Conservation (phyloP, 2,329 filamentous ascomycete species). For the Monosporascus sp. region DNA sequence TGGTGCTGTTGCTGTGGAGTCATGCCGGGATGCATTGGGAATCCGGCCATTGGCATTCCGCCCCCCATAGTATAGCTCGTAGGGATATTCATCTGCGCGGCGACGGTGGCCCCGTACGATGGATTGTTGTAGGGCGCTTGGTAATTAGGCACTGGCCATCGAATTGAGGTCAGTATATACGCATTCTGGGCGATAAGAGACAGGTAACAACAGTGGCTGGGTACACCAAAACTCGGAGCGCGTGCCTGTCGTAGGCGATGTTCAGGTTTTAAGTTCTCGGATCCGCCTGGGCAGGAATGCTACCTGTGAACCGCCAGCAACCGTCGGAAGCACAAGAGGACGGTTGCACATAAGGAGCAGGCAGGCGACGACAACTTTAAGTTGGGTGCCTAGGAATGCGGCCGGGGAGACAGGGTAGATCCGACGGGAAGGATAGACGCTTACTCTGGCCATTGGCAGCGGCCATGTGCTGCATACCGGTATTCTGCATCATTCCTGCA, state of each 20-base stretch:
- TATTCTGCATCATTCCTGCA: slow-evolving; percentile 59
- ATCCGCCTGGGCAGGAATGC: slow-evolving; percentile 5
- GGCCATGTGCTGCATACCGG: slow-evolving; percentile 54
- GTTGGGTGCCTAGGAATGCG: slow-evolving; percentile 7
- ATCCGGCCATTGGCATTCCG: slow-evolving; percentile 46
- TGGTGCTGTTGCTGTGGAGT: slow-evolving; percentile 35
- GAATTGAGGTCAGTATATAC: slow-evolving; percentile 25
- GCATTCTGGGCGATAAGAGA: slow-evolving; percentile 8
- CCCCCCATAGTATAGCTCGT: slow-evolving; percentile 53
- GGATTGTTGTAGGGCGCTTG: slow-evolving; percentile 54
- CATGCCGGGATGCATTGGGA: slow-evolving; percentile 50
- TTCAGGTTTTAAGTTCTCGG: slow-evolving; percentile 5
- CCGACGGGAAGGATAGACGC: slow-evolving; percentile 27
- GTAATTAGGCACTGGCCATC: slow-evolving; percentile 44
- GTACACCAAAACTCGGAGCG: slow-evolving; percentile 5
- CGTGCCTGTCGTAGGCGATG: neutral
- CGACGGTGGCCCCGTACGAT: slow-evolving; percentile 49
- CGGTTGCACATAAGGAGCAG: neutral
- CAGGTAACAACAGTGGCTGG: slow-evolving; percentile 9
- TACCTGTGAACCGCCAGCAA: slow-evolving; percentile 8
- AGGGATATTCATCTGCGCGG: slow-evolving; percentile 42
- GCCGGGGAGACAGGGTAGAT: slow-evolving; percentile 14
- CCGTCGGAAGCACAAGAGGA: slow-evolving; percentile 4
- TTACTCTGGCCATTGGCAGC: slow-evolving; percentile 54
- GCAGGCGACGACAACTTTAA: neutral